Conservation (phyloP, 108 stramenopile species). For the Craspedostauros australis region DNA sequence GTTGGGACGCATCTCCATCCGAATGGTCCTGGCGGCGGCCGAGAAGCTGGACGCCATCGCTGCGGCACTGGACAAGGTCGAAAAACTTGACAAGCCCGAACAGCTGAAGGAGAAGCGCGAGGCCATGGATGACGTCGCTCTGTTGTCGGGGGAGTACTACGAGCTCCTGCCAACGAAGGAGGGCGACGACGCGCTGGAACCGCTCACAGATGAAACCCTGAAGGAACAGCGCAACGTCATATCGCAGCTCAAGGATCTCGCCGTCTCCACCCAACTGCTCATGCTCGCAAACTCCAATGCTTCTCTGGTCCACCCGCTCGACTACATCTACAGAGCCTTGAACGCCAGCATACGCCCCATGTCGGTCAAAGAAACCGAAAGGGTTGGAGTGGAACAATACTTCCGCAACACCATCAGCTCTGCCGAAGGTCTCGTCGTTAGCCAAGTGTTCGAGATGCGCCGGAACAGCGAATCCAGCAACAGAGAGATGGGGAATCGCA, state of each 20-base stretch:
- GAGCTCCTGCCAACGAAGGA: background rate
- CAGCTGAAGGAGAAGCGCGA: background rate
- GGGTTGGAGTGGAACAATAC: background rate
- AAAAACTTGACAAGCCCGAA: background rate
- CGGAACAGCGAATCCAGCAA: background rate
- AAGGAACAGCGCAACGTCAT: background rate
- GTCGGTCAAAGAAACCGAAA: background rate
- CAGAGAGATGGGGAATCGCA: background rate
- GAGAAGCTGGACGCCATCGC: background rate
- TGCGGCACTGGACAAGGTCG: background rate
- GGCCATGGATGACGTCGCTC: background rate
- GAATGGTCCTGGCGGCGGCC: background rate
- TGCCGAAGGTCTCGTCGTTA: background rate
- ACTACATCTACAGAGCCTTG: slow-evolving; percentile 1
- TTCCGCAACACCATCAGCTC: background rate
- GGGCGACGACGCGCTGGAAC: background rate
- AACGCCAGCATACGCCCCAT: background rate
- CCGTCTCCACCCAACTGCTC: background rate
- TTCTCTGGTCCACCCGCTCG: background rate
- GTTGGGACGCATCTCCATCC: background rate
- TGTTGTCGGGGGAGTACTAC: background rate
- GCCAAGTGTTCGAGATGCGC: background rate
- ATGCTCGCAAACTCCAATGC: background rate
- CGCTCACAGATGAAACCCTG: background rate
- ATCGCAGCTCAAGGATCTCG: background rate